Evolutionary conservation across 371 early-diverging fungal genomes (phyloP).

Genomic region (Choanephora cucurbitarum): DNA sequence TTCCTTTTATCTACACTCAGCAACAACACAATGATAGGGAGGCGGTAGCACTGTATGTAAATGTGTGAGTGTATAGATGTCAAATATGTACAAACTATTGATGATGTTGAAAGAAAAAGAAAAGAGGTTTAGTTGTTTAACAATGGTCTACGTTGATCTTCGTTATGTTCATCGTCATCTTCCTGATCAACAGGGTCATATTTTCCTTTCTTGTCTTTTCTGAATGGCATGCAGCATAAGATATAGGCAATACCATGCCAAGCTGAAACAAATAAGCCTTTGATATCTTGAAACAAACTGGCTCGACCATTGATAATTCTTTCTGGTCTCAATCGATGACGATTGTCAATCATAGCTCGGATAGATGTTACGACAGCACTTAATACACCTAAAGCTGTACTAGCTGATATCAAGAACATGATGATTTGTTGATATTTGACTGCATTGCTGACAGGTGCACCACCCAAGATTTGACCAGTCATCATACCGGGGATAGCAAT

Average conservation of each 20-base stretch:
- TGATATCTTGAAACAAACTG: conserved; percentile 32
- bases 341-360: conserved; percentile 57
- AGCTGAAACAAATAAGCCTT: conserved; percentile 1
- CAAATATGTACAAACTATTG: background rate
- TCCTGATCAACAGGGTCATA: background rate
- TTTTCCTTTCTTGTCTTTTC: background rate
- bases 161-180: conserved; percentile 5
- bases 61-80: no score
- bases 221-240: conserved; percentile 7
- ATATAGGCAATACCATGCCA: conserved; percentile 12
- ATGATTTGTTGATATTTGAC: conserved; percentile 78
- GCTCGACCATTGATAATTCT: conserved; percentile 41
- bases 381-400: conserved; percentile 63
- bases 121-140: conserved; percentile 4
- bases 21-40: background rate
- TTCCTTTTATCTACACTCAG: background rate
- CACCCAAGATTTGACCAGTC: conserved; percentile 88
- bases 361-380: conserved; percentile 59
- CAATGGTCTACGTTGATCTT: conserved; percentile 15
- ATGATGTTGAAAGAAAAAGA: background rate
- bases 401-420: conserved; percentile 75
- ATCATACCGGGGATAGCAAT: conserved; percentile 87
- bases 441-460: conserved; percentile 75
- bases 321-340: conserved; percentile 64
- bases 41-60: no score